These are phyloP conservation scores for Phytopythium litorale DNA, from an alignment of 352 stramenopile genomes.

Conservation along the genomic window DNA sequence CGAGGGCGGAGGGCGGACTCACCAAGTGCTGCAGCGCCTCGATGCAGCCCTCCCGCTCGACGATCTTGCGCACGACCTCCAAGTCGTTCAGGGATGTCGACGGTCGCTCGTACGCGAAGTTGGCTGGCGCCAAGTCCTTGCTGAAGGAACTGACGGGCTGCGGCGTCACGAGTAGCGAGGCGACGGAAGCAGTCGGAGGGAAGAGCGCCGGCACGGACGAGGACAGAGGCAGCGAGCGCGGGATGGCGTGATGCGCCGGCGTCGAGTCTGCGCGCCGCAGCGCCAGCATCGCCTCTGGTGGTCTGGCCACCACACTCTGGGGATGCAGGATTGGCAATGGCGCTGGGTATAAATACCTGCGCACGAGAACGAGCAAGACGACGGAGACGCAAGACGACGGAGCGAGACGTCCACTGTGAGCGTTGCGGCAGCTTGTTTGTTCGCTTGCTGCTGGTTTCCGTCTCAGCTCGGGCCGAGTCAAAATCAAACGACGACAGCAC, in stretches of 20 bases:
- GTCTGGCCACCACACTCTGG: background rate
- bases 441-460: background rate
- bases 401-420: no score
- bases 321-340: background rate
- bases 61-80: slow-evolving; percentile 69
- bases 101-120: slow-evolving; percentile 7
- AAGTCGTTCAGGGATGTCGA: slow-evolving; percentile 26
- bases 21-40: slow-evolving; percentile 67
- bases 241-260: background rate
- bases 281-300: background rate
- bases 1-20: slow-evolving; percentile 3
- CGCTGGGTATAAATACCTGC: slow-evolving; percentile 2
- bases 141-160: background rate
- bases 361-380: background rate
- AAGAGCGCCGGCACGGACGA: slow-evolving; percentile 3
- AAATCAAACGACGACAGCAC: background rate
- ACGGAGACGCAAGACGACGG: background rate
- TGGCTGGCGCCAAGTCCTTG: background rate
- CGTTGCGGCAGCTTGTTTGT: background rate
- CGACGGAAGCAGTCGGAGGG: background rate
- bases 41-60: slow-evolving; percentile 77
- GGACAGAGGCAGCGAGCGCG: background rate
- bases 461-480: background rate
- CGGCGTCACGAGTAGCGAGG: background rate
- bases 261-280: background rate